These are phyloP conservation scores for Diaporthe vexans DNA, from an alignment of 2,329 filamentous ascomycete species.

Conservation along the genomic window DNA sequence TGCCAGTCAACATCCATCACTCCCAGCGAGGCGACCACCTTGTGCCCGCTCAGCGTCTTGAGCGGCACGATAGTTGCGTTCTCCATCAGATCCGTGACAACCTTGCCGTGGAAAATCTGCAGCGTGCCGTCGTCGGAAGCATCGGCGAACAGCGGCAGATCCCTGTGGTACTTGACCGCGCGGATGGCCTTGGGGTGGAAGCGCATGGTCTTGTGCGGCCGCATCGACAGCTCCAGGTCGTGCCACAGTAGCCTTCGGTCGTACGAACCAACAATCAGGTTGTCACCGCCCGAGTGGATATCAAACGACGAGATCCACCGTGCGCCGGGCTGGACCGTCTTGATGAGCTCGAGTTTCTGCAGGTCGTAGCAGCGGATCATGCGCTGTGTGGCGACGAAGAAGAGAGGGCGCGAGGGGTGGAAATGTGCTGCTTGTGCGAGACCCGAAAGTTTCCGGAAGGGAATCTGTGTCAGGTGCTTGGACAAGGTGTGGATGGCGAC, in stretches of 20 bases:
- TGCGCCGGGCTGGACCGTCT: constrained; percentile 92
- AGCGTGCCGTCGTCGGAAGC: constrained; percentile 94
- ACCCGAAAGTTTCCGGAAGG: constrained; percentile 84
- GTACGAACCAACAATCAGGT: constrained; percentile 94
- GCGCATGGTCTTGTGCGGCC: constrained; percentile 95
- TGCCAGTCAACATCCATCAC: constrained; percentile 98
- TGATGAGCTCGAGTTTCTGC: constrained; percentile 89
- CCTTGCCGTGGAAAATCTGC: constrained; percentile 97
- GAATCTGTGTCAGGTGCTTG: constrained; percentile 94
- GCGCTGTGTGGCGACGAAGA: constrained; percentile 96
- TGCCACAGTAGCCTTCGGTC: constrained; percentile 96
- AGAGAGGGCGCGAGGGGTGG: constrained; percentile 91
- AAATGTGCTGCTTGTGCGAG: constrained; percentile 91
- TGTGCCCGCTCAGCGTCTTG: constrained; percentile 93
- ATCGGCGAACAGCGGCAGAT: constrained; percentile 90
- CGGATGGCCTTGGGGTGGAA: constrained; percentile 96
- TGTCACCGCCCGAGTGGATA: constrained; percentile 92
- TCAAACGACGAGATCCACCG: constrained; percentile 96
- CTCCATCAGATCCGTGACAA: constrained; percentile 94
- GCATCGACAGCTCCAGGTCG: constrained; percentile 90
- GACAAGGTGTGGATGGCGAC: constrained; percentile 96
- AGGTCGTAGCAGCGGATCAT: constrained; percentile 95
- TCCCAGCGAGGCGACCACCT: constrained; percentile 86
- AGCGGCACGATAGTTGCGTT: constrained; percentile 96
- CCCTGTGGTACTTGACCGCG: constrained; percentile 87